A percentile compares a stretch with the other conserved stretches of the same genome.
Conservation (phyloP, 2,329 filamentous ascomycete genomes). For the Triangularia verruculosa region DNA sequence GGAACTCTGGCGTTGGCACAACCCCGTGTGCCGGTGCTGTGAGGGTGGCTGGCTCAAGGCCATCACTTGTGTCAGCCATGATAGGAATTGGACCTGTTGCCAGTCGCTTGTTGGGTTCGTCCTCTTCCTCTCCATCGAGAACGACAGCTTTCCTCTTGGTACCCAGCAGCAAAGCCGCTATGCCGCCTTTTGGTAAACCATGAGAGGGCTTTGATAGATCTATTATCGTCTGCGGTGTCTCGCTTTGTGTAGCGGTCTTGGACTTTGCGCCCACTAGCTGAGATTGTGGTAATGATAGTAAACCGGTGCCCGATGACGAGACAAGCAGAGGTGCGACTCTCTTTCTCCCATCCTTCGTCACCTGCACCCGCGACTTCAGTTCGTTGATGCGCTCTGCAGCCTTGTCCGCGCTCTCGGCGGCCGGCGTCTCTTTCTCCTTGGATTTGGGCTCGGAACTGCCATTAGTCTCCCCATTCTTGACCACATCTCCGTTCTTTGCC, state of each 20-base stretch:
- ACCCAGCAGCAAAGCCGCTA: constrained; percentile 80
- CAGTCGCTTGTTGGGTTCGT: constrained; percentile 51
- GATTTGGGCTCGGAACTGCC: constrained; percentile 37
- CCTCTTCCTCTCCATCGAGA: constrained; percentile 73
- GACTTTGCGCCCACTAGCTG: constrained; percentile 77
- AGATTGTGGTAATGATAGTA: constrained; percentile 84
- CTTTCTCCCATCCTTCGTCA: constrained; percentile 97
- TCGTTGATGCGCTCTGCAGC: constrained; percentile 52
- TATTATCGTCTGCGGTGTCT: constrained; percentile 75
- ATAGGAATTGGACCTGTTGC: constrained; percentile 70
- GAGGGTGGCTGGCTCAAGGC: constrained; percentile 71
- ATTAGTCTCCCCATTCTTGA: constrained; percentile 31
- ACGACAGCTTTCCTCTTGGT: constrained; percentile 84
- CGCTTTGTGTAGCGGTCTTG: constrained; percentile 60
- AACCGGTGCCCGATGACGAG: constrained; percentile 80
- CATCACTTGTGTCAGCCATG: constrained; percentile 72
- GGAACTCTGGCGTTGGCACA: constrained; percentile 72
- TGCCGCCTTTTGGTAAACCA: constrained; percentile 83
- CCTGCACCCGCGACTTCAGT: constrained; percentile 86
- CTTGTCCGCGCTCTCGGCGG: constrained; percentile 52
- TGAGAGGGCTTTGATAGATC: constrained; percentile 94
- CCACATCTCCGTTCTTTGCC: background rate
- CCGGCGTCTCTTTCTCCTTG: constrained; percentile 32
- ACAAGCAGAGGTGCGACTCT: constrained; percentile 88
- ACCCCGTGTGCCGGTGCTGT: constrained; percentile 58